phyloP scores from a whole-genome alignment of 1,139 yeast genomes.

The Magnusiomyces sp. region DNA sequence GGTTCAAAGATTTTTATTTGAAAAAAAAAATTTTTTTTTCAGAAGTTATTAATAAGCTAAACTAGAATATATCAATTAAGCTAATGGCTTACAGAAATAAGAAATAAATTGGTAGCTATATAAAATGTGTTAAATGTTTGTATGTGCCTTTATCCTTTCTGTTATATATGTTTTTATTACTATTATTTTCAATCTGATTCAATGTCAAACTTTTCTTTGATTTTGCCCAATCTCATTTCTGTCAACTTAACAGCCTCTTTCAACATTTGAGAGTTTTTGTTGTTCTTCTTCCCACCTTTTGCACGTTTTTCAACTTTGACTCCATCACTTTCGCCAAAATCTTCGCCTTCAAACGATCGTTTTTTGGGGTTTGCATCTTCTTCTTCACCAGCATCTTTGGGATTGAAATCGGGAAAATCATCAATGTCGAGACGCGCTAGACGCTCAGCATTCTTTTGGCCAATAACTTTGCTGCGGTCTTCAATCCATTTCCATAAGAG shows the following conservation, averaged over 20 bases:
- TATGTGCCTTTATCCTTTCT: too few relatives aligned
- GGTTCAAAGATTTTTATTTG: too few relatives aligned
- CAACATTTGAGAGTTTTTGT: constrained; percentile 36
- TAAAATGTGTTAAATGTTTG: too few relatives aligned
- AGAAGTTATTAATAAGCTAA: too few relatives aligned
- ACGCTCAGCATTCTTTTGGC: neutral
- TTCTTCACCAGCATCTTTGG: neutral
- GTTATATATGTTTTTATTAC: too few relatives aligned
- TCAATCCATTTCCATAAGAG: constrained; percentile 79
- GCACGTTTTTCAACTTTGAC: constrained; percentile 2
- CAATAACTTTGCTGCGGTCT: constrained; percentile 35
- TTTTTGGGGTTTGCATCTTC: constrained; percentile 12
- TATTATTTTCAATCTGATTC: neutral
- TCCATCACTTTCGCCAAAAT: too few relatives aligned
- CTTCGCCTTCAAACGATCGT: constrained; percentile 1
- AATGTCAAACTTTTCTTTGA: constrained; percentile 22
- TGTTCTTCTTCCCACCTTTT: neutral
- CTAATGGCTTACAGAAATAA: too few relatives aligned
- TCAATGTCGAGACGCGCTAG: too few relatives aligned
- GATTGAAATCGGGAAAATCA: too few relatives aligned
- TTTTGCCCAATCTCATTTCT: constrained; percentile 41
- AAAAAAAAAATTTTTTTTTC: too few relatives aligned
- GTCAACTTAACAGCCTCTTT: constrained; percentile 49
- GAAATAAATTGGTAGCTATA: too few relatives aligned
- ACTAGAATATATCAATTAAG: too few relatives aligned